Percentiles rank a stretch among this genome's conserved stretches.
Conservation (phyloP, 2,329 filamentous ascomycete species). For the Claviceps humidiphila region DNA sequence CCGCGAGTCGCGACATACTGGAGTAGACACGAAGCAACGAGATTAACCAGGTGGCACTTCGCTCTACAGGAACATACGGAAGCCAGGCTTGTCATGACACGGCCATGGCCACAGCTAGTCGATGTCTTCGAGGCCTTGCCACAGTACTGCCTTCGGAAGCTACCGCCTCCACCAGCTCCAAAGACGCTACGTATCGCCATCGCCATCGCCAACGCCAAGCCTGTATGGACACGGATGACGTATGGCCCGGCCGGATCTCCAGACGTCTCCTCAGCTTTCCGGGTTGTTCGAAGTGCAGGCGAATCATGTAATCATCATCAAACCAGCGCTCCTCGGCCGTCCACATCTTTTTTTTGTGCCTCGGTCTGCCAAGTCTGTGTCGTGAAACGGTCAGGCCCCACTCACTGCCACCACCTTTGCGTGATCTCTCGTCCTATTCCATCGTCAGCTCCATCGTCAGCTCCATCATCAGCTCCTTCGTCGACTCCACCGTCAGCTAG, state of each 20-base stretch:
- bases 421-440: not conserved
- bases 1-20: too few species aligned
- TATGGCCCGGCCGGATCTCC: not conserved
- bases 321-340: not conserved
- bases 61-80: too few species aligned
- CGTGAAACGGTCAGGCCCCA: not conserved
- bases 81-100: too few species aligned
- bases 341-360: not conserved
- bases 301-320: not conserved
- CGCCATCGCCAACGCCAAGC: not conserved
- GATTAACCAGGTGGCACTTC: too few species aligned
- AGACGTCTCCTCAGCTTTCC: not conserved
- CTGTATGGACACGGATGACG: not conserved
- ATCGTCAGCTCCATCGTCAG: not conserved
- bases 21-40: too few species aligned
- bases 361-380: not conserved
- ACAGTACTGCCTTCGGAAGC: too few species aligned
- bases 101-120: not conserved
- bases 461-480: not conserved
- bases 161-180: not conserved
- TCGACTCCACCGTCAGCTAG: not conserved
- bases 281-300: not conserved
- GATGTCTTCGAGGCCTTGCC: not conserved
- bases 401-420: not conserved
- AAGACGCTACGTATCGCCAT: not conserved